phyloP scores from a whole-genome alignment of 1,284 basidiomycete genomes.

The Fomitopsis betulina region DNA sequence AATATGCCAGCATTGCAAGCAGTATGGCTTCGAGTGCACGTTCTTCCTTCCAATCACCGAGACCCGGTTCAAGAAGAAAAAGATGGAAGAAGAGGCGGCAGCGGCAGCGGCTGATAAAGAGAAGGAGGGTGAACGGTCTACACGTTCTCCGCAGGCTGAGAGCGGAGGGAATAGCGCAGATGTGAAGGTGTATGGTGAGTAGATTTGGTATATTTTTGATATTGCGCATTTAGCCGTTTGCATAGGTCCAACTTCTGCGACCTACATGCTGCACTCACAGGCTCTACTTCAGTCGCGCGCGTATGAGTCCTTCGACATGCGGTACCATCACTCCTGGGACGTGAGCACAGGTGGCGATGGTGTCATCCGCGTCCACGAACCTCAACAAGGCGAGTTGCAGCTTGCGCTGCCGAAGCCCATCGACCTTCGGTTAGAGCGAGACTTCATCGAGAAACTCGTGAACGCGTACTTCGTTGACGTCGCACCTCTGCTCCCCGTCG shows the following conservation, averaged over 20 bases:
- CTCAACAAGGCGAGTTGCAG: conserved; percentile 48
- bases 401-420: conserved; percentile 52
- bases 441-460: conserved; percentile 77
- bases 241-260: conserved; percentile 79
- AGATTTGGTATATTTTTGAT: conserved; percentile 11
- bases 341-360: conserved; percentile 82
- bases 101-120: conserved; percentile 32
- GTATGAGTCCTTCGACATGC: conserved; percentile 85
- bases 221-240: conserved; percentile 30
- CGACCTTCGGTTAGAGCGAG: conserved; percentile 70
- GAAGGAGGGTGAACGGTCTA: conserved; percentile 33
- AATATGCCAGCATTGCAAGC: conserved; percentile 82
- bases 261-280: conserved; percentile 87
- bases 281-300: conserved; percentile 77
- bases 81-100: conserved; percentile 62
- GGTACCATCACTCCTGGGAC: conserved; percentile 82
- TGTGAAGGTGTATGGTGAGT: conserved; percentile 58
- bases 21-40: conserved; percentile 89
- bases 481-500: conserved; percentile 81
- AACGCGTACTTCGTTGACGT: conserved; percentile 90
- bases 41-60: conserved; percentile 98
- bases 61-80: conserved; percentile 96
- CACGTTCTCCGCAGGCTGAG: conserved; percentile 26
- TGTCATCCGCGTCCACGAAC: conserved; percentile 81
- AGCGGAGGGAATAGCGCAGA: conserved; percentile 30